phyloP scores from a whole-genome alignment of 2,329 filamentous ascomycete species.

The Monilinia aucupariae region DNA sequence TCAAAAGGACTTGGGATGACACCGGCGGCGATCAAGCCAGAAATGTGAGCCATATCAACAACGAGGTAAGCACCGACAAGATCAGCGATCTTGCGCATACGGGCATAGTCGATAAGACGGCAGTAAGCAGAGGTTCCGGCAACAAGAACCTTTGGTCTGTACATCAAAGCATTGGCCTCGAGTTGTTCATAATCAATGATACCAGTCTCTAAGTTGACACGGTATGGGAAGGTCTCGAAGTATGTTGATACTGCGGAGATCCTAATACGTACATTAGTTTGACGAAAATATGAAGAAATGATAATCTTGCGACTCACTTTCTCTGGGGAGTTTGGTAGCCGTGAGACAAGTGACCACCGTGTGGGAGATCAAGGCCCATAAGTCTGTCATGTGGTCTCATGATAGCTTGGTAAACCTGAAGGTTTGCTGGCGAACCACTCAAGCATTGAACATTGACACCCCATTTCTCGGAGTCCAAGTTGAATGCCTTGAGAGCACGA shows the following conservation, averaged over 20 bases:
- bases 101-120: constrained; percentile 91
- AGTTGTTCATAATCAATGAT: constrained; percentile 96
- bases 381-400: constrained; percentile 93
- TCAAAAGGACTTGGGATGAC: constrained; percentile 92
- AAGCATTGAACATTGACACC: constrained; percentile 97
- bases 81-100: constrained; percentile 95
- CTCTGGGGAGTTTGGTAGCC: constrained; percentile 93
- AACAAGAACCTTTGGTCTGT: constrained; percentile 92
- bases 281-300: neutral
- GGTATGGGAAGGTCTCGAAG: constrained; percentile 98
- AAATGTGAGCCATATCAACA: constrained; percentile 98
- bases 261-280: constrained; percentile 38
- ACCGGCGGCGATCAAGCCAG: constrained; percentile 84
- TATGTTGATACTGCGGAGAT: constrained; percentile 98
- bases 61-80: constrained; percentile 90
- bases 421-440: constrained; percentile 88
- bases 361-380: constrained; percentile 95
- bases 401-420: constrained; percentile 96
- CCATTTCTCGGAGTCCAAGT: constrained; percentile 82
- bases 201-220: constrained; percentile 80
- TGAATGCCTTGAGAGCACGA: constrained; percentile 87
- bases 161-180: constrained; percentile 83
- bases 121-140: constrained; percentile 98
- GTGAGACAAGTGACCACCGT: constrained; percentile 93
- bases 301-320: constrained; percentile 55